Percentiles rank a stretch among this genome's conserved stretches.
phyloP scores from a whole-genome alignment of 208 protist genomes.

The Baffinella frigidus region DNA sequence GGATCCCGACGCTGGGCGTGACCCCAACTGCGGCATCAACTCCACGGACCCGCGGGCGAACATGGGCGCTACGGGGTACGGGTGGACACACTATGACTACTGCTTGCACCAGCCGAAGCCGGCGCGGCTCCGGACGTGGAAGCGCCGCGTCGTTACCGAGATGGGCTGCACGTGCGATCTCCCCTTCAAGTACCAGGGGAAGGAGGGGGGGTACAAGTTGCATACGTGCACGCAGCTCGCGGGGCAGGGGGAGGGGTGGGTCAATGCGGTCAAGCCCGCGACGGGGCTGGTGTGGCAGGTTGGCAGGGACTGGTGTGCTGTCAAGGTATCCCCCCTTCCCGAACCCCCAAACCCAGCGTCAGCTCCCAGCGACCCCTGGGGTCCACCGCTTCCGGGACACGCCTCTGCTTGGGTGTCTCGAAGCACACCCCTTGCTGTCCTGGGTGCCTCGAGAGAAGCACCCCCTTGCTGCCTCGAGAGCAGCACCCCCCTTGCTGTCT shows the following conservation, averaged over 20 bases:
- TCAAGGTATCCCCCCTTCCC: no score
- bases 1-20: conserved; percentile 32
- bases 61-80: background rate
- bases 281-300: background rate
- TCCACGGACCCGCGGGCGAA: background rate
- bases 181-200: conserved; percentile 32
- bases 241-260: no score
- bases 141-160: background rate
- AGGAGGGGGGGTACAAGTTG: background rate
- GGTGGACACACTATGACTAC: conserved; percentile 24
- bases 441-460: no score
- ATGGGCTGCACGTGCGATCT: conserved; percentile 36
- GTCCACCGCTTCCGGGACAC: no score
- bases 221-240: background rate
- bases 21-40: background rate
- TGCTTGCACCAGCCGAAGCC: background rate
- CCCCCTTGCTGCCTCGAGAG: no score
- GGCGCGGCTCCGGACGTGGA: background rate
- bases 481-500: no score
- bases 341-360: no score
- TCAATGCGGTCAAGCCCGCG: no score
- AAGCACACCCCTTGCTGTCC: no score
- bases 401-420: no score
- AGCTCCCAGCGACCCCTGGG: no score
- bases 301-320: background rate